phyloP scores from a whole-genome alignment of 2,329 filamentous ascomycete genomes.

The Nannizzia gypsea region DNA sequence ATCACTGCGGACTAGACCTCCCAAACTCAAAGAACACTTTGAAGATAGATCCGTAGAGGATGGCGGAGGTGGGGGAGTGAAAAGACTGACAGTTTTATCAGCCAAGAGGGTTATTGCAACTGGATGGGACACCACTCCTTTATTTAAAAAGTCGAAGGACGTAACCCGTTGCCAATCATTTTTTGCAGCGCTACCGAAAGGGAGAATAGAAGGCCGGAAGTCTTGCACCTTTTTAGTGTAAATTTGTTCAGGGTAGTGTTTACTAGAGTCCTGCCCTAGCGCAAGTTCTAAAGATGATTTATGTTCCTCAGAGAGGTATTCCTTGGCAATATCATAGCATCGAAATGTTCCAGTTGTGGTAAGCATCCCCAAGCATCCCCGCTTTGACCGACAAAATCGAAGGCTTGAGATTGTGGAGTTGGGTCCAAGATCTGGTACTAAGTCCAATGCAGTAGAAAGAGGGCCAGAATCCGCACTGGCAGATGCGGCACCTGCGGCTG shows the following conservation, averaged over 20 bases:
- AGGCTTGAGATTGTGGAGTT: slow-evolving; percentile 50
- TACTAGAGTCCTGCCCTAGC: slow-evolving; percentile 30
- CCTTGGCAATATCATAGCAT: slow-evolving; percentile 43
- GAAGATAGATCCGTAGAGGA: slow-evolving; percentile 30
- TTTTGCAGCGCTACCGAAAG: slow-evolving; percentile 32
- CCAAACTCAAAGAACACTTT: slow-evolving; percentile 25
- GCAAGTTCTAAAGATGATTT: slow-evolving; percentile 30
- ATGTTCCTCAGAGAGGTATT: slow-evolving; percentile 33
- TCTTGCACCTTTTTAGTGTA: slow-evolving; percentile 38
- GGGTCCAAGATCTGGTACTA: slow-evolving; percentile 43
- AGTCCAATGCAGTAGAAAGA: slow-evolving; percentile 45
- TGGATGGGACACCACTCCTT: slow-evolving; percentile 37
- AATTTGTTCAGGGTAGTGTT: slow-evolving; percentile 32
- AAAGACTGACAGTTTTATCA: slow-evolving; percentile 40
- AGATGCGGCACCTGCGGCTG: slow-evolving; percentile 25
- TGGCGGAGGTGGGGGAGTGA: slow-evolving; percentile 35
- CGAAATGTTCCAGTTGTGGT: slow-evolving; percentile 50
- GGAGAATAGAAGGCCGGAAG: slow-evolving; percentile 35
- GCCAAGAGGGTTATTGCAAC: slow-evolving; percentile 43
- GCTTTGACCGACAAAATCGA: slow-evolving; percentile 47
- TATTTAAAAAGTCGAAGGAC: slow-evolving; percentile 50
- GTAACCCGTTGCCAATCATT: slow-evolving; percentile 39
- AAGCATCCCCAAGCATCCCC: slow-evolving; percentile 47
- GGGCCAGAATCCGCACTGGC: slow-evolving; percentile 24
- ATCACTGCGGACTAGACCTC: slow-evolving; percentile 17